Evolutionary conservation across 2,329 filamentous ascomycete genomes (phyloP), one percentile per base, ranked within the genome.

Genomic region (Arthrobotrys entomopaga): DNA sequence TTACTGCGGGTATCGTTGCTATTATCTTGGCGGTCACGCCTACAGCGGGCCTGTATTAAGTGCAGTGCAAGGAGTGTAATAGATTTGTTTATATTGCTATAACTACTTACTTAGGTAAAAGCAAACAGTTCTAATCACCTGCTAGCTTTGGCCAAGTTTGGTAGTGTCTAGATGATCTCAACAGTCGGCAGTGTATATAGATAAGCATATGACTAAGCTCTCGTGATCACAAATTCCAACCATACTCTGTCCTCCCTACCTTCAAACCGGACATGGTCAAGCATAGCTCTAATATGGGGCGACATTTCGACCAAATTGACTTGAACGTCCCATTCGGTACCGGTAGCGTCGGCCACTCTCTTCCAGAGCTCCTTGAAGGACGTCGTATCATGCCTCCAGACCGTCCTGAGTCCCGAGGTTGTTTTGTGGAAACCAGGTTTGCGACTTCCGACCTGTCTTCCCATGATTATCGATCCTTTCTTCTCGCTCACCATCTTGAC

Each of bases 301-400:
- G 48, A 7, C 22, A 73, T 40, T 26, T 73, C 67, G 2, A 73
- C 16, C 1, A 73, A n/a, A 29, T 49, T 20, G n/a, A 60, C 60
- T 24, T 73, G 60, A 19, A 73, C 61, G 19, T 73, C 56, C 67
- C 67, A 73, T 42, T 61, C 34, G 16, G 67, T 73, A 19, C 50
- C 43, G 1, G 67, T 73, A 2, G 46, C 42, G n/a, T 65, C 54
- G n/a, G 60, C 56, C 29, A 73, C 67, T n/a, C 29, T 52, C 34
- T 81, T 77, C 82, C 82, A 84, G 76, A 83, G 76, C 60, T 78
- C 75, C 48, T 78, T 77, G 66, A 82, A 81, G 8, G 78, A 81
- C 52, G 79, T 77, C 0, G 78, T 74, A 46, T 81, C 80, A 42
- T 84, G 82, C 48, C 69, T 78, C 72, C 75, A 81, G 76, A 79